Percentiles rank a stretch among this genome's conserved stretches.
These are phyloP conservation scores for Sphagnurus paluster DNA, from an alignment of 1,284 basidiomycete genomes.

Conservation along the genomic window DNA sequence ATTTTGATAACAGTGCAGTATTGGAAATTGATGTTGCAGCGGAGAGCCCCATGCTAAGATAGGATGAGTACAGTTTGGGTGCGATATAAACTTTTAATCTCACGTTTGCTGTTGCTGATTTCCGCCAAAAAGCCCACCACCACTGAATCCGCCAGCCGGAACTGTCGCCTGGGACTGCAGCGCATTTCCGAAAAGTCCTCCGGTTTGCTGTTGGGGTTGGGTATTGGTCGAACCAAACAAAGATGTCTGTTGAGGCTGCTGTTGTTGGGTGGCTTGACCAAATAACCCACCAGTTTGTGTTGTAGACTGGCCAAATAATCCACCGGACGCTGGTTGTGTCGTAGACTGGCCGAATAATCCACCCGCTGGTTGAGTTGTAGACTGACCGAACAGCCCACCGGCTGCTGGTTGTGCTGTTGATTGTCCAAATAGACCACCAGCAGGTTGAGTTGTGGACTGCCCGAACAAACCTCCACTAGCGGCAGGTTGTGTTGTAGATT, in stretches of 20 bases:
- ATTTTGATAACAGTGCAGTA: constrained; percentile 39
- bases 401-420: constrained; percentile 16
- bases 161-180: constrained; percentile 34
- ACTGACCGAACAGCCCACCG: constrained; percentile 26
- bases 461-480: constrained; percentile 29
- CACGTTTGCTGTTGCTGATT: constrained; percentile 36
- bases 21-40: constrained; percentile 4
- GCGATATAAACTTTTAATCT: constrained; percentile 27
- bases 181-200: constrained; percentile 28
- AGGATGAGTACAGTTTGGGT: neutral
- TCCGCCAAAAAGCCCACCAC: constrained; percentile 36
- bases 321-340: constrained; percentile 8
- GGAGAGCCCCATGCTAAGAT: constrained; percentile 1
- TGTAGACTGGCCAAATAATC: constrained; percentile 12
- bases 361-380: constrained; percentile 15
- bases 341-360: constrained; percentile 13
- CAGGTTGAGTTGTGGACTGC: constrained; percentile 24
- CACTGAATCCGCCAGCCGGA: constrained; percentile 28
- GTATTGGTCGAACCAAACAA: constrained; percentile 20
- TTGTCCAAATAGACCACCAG: constrained; percentile 17
- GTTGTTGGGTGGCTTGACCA: constrained; percentile 17
- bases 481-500: constrained; percentile 22
- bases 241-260: constrained; percentile 26
- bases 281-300: constrained; percentile 13
- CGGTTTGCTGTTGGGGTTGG: constrained; percentile 26